Evolutionary conservation across 192 early-diverging fungal species (phyloP).

Genomic region (Backusella australiensis): DNA sequence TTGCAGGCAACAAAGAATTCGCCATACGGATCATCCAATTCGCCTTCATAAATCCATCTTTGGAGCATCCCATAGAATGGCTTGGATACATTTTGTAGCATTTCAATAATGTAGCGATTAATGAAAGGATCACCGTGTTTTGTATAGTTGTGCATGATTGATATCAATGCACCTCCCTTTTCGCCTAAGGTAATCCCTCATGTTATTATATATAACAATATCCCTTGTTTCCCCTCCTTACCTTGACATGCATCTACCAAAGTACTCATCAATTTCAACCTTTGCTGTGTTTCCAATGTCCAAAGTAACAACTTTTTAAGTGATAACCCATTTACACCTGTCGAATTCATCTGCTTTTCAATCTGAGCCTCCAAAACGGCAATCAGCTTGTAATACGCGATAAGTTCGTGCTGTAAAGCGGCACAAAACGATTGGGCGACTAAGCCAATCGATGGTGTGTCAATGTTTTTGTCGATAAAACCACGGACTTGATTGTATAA

Average conservation of each 20-base stretch:
- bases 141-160: constrained; percentile 75
- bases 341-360: constrained; percentile 38
- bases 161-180: constrained; percentile 71
- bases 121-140: constrained; percentile 93
- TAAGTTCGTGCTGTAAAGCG: constrained; percentile 75
- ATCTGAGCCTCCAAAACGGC: constrained; percentile 80
- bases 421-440: constrained; percentile 75
- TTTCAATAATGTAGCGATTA: constrained; percentile 67
- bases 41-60: constrained; percentile 93
- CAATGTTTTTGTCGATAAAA: constrained; percentile 48
- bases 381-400: constrained; percentile 83
- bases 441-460: constrained; percentile 50
- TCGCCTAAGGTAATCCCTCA: constrained; percentile 33
- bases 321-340: constrained; percentile 55
- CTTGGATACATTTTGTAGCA: constrained; percentile 71
- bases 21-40: constrained; percentile 85
- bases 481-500: constrained; percentile 64
- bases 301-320: constrained; percentile 85
- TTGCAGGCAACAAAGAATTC: constrained; percentile 88
- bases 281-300: constrained; percentile 76
- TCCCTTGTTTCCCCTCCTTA: constrained; percentile 11
- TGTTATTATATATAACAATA: background rate
- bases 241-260: constrained; percentile 64
- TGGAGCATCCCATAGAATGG: constrained; percentile 93
- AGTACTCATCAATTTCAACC: constrained; percentile 72